Evolutionary conservation across 306 rosid species (phyloP).

Genomic region (Dalbergia cochinchinensis): DNA sequence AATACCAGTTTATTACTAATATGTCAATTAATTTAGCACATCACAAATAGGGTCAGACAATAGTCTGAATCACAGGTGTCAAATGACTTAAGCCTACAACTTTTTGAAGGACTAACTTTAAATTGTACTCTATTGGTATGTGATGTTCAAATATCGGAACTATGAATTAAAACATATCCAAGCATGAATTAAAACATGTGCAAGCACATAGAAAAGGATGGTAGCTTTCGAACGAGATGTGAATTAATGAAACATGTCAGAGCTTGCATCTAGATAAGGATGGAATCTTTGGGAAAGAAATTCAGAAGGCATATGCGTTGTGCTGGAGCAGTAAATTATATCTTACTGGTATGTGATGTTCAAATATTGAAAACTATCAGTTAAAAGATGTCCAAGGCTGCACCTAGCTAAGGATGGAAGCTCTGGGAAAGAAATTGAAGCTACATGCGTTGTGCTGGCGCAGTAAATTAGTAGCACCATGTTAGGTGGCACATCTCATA

Average conservation of each 20-base stretch:
- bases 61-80: no score
- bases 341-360: no score
- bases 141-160: neutral
- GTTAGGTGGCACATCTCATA: constrained; percentile 38
- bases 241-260: no score
- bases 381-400: no score
- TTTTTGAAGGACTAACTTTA: no score
- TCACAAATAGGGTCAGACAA: no score
- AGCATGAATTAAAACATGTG: neutral
- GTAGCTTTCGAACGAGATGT: no score
- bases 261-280: neutral
- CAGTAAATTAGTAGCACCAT: constrained; percentile 6
- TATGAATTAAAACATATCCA: neutral
- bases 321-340: constrained; percentile 30
- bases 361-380: no score
- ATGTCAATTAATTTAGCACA: no score
- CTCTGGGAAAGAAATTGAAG: neutral
- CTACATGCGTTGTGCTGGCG: neutral
- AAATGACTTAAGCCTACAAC: no score
- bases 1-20: no score
- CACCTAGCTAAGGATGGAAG: neutral
- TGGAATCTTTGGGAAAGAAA: neutral
- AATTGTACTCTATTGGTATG: no score
- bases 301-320: neutral
- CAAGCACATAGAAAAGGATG: neutral